Percentiles rank a stretch among this genome's conserved stretches.
These are phyloP conservation scores for Evernia prunastri DNA, from an alignment of 495 filamentous ascomycete species.

Conservation along the genomic window DNA sequence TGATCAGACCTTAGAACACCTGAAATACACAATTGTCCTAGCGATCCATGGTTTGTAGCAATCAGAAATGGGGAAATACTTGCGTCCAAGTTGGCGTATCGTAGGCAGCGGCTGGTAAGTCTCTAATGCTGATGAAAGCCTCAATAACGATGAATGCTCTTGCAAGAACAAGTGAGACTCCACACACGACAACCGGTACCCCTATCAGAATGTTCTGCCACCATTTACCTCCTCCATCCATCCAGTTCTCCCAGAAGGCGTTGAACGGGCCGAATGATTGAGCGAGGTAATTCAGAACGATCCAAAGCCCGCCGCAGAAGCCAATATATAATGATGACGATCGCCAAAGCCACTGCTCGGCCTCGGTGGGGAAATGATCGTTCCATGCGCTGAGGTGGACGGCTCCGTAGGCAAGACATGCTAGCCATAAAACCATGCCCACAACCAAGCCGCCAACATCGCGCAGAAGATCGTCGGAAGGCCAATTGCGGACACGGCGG, in stretches of 20 bases:
- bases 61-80: slow-evolving; percentile 20
- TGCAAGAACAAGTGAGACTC: slow-evolving; percentile 21
- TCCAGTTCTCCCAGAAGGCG: slow-evolving; percentile 16
- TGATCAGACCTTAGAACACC: too few relatives aligned
- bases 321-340: slow-evolving; percentile 23
- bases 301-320: slow-evolving; percentile 16
- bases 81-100: slow-evolving; percentile 28
- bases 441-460: slow-evolving; percentile 4
- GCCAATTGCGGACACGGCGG: slow-evolving; percentile 8
- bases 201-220: slow-evolving; percentile 16
- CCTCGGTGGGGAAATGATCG: slow-evolving; percentile 28
- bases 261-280: slow-evolving; percentile 8
- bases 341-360: slow-evolving; percentile 31
- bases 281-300: slow-evolving; percentile 17
- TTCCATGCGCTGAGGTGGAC: slow-evolving; percentile 33
- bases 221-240: slow-evolving; percentile 14
- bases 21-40: too few relatives aligned
- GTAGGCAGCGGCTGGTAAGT: slow-evolving; percentile 30
- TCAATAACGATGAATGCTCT: slow-evolving; percentile 33
- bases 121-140: slow-evolving; percentile 32
- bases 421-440: slow-evolving; percentile 17
- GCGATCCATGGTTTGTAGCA: too few relatives aligned
- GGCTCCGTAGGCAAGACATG: slow-evolving; percentile 23
- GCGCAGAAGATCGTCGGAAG: slow-evolving; percentile 16
- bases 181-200: slow-evolving; percentile 20